phyloP scores from a whole-genome alignment of 2,329 filamentous ascomycete genomes.

The Ophiostoma himal-ulmi region DNA sequence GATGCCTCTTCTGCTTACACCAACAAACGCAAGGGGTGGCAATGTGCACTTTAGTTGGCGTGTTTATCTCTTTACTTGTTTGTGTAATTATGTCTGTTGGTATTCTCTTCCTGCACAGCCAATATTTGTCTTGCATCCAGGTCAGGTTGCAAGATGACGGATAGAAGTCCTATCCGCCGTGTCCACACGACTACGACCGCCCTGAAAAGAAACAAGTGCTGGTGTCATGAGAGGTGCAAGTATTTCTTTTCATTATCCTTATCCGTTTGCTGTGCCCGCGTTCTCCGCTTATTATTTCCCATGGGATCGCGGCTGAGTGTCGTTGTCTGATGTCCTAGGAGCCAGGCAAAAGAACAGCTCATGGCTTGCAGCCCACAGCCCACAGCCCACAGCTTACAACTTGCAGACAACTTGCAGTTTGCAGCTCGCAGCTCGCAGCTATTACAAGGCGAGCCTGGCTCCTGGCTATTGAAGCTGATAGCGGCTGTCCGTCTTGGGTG shows the following conservation, averaged over 20 bases:
- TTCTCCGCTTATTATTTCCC: neutral
- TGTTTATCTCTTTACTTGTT: neutral
- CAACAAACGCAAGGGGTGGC: neutral
- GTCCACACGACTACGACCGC: neutral
- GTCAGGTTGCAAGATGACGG: conserved; percentile 3
- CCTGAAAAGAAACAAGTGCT: neutral
- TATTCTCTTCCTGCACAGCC: neutral
- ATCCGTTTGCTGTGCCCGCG: neutral
- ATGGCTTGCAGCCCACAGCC: neutral
- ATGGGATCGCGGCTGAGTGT: neutral
- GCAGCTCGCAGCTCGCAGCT: neutral
- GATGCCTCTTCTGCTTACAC: neutral
- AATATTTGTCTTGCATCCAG: conserved; percentile 5
- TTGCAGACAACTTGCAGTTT: neutral
- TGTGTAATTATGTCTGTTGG: neutral
- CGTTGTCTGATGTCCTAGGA: neutral
- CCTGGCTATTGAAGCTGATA: neutral
- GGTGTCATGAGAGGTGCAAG: neutral
- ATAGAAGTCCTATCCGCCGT: neutral
- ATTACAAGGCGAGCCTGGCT: neutral
- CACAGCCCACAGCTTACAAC: neutral
- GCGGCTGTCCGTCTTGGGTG: conserved; percentile 2
- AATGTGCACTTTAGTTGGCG: neutral
- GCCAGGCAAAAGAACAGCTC: neutral
- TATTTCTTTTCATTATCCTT: neutral